Evolutionary conservation across 1,139 yeast species (phyloP), one percentile per base, ranked within the genome.

Genomic region (Meyerozyma carpophila): DNA sequence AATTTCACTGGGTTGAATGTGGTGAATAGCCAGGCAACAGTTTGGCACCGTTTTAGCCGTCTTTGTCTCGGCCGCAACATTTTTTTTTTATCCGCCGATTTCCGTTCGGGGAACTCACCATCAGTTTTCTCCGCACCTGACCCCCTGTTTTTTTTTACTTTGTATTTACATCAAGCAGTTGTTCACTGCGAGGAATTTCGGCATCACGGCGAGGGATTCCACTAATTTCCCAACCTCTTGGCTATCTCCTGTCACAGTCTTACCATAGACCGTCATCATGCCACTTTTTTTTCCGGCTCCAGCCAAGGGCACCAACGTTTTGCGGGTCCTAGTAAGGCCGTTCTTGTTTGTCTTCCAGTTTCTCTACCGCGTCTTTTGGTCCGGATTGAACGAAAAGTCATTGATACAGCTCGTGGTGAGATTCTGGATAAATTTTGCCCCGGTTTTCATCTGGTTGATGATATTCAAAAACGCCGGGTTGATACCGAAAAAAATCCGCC

Each of bases 401-500:
- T 42, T 74, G 0, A 43, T 69, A 9, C 56, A 63, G 10, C 51
- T 79, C 11, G 61, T 69, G 3, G 47, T 76, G 26, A 73, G 73
- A 50, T 79, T 81, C 50, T 52, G 65, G 44, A 48, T 68, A 40
- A 80, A 79, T 56, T 80, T 81, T 57, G 58, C 70, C 5, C 83
- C 82, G 0, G 71, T 82, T 2, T 64, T 79, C 40, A 51, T 73
- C 27, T 82, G 89, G 89, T 61, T 82, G 39, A 48, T 64, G 42
- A 70, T 81, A 14, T 83, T 82, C 62, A 78, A 81, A 55, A 73
- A 81, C 52, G 85, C 87, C 2, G 79, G 79, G 5, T 44, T 70
- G 9, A 80, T 83, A 18, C 89, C 89, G 3, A 70, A 66, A 20
- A 62, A 63, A 6, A 66, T 74, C 48, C 66, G 88, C 46, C 90